Conservation (phyloP, 1,139 yeast genomes). For the Kazachstania sp. region DNA sequence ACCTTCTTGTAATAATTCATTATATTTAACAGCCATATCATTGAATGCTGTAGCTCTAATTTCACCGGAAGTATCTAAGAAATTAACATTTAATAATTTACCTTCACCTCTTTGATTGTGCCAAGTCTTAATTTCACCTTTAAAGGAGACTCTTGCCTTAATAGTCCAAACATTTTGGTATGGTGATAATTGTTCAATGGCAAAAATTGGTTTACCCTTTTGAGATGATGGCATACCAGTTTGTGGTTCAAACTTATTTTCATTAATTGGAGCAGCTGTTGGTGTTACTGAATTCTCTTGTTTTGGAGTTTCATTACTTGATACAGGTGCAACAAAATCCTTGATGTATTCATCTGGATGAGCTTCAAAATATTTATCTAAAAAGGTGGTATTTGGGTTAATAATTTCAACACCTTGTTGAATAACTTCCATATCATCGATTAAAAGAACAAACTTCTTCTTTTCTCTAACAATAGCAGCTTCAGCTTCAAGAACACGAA, state of each 20-base stretch:
- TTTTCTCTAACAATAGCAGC: constrained; percentile 32
- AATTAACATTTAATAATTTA: constrained; percentile 76
- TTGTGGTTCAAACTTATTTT: constrained; percentile 2
- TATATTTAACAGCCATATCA: constrained; percentile 72
- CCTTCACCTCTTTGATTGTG: constrained; percentile 84
- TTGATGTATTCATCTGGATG: constrained; percentile 42
- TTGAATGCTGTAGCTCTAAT: constrained; percentile 94
- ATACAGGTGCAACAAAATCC: background rate
- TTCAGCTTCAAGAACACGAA: constrained; percentile 27
- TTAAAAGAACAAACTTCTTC: constrained; percentile 49
- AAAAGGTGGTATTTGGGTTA: constrained; percentile 35
- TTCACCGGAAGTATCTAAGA: constrained; percentile 92
- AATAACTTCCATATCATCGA: constrained; percentile 44
- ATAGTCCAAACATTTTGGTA: constrained; percentile 88
- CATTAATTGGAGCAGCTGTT: constrained; percentile 7
- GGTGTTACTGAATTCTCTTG: constrained; percentile 3
- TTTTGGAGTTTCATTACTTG: constrained; percentile 10
- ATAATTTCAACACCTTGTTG: constrained; percentile 37
- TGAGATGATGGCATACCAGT: constrained; percentile 11
- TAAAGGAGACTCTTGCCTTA: constrained; percentile 82
- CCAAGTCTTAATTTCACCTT: constrained; percentile 85
- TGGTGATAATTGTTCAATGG: constrained; percentile 86
- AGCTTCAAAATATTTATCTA: constrained; percentile 46
- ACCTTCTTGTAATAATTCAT: constrained; percentile 74
- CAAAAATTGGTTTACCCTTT: constrained; percentile 40